Base-by-base conservation (phyloP, 306 rosid species). In the Heteromeles arbutifolia region DNA sequence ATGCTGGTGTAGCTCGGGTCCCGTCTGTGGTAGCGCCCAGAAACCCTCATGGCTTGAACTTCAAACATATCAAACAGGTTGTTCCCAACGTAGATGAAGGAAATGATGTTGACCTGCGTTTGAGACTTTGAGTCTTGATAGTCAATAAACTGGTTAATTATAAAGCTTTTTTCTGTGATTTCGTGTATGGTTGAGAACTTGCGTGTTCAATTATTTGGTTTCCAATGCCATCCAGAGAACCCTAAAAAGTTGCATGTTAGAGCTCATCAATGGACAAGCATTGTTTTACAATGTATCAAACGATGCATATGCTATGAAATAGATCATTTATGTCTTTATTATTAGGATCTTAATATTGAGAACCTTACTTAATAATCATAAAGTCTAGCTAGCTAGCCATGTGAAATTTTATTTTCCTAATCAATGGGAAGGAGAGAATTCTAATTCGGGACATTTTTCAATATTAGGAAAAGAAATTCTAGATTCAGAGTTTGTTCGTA, bases 51-150 rank as follows among this genome's bases (percentile, higher is more conserved):
- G 22, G 67, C 67, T 29, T 17, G 39, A 14, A 14, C 67, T 28
- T 63, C 10, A 28, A 63, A 17, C 41, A 15, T 11, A 29, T 24
- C 67, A 17, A 32, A 63, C 17, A 29, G 67, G 67, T 21, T 29
- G 41, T 52, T 24, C 74, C 50, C 25, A 21, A 53, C 24, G 32
- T n/a, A 39, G 45, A 58, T 63, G 69, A 63, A 39, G 77, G 54
- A 67, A 21, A 32, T 44, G 64, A 65, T 44, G 25, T 82, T 56
- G 85, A 82, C 65, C 85, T 82, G 31, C 69, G 69, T 54, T 72
- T 82, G 65, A 78, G 83, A 78, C 85, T 82, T 31, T 74, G 21
- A 61, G 34, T 61, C 31, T 5, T 61, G 3, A 25, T 7, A 8
- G 4, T 15, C 54, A 48, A 17, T 48, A 48, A 48, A 48, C 54